Evolutionary conservation across 1,284 basidiomycete species (phyloP), one percentile per base, ranked within the genome.

Genomic region (Fomitopsis schrenkii): DNA sequence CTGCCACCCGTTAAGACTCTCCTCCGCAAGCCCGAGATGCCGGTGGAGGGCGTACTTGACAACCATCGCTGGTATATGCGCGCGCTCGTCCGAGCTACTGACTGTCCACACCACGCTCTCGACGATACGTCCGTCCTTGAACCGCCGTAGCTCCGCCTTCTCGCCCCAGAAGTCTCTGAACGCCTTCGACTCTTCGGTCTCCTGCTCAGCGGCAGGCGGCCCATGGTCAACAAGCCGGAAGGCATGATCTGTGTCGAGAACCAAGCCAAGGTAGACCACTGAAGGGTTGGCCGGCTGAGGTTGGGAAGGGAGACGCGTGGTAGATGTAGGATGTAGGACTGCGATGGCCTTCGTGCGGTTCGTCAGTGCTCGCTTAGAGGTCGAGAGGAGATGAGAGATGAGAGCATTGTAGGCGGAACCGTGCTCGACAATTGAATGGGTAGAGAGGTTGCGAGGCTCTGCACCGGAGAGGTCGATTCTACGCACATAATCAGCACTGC

Each of bases 101-200:
- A 90, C 84, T 7, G 91, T 85, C 97, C 97, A 99, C 0, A 98
- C 95, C 14, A 99, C 94, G 71, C 93, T 95, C 74, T 98, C 94
- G 7, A 86, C 74, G 64, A 99, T 98, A 5, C 90, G 84, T 0
- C 97, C 97, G 70, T 99, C 96, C 74, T 98, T 96, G 82, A 99
- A 99, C 19, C 97, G 86, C n/a, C 97, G 85, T 22, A 98, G 79
- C 73, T 99, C 97, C 0, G 96, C 89, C 71, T 94, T 93, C 55
- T 87, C 80, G 1, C 96, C 97, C 97, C 97, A 99, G 64, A 99
- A 82, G 3, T 86, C 82, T 41, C 90, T 85, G 81, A 98, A 99
- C 1, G 77, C 79, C 48, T 83, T 77, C 0, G 84, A 79, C 19
- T 78, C 78, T 14, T 75, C 68, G n/a, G 79, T 72, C 56, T 86